Evolutionary conservation across 768 basidiomycete genomes (phyloP), one percentile per base, ranked within the genome.

Genomic region (Boletus reticulatus): DNA sequence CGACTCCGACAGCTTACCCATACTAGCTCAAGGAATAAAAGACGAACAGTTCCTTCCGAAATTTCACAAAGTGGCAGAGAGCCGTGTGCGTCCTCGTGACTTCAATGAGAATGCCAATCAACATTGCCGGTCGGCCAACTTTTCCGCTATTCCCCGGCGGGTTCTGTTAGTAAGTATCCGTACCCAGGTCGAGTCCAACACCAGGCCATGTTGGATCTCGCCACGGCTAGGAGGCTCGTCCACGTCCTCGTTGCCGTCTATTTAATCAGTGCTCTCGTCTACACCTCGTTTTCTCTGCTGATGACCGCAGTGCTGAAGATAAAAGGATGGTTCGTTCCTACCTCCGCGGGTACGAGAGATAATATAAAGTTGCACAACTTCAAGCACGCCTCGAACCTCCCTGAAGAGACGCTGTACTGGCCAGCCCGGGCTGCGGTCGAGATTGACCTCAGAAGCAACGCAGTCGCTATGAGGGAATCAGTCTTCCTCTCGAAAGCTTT

Each of bases 401-500:
- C 55, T 7, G 64, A 62, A 17, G 64, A 66, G 44, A 42, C 36
- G 5, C 6, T 71, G 27, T 57, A 62, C 34, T 71, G 70, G 71
- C 61, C 59, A 20, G 43, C 55, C 3, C 46, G 16, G 10, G 31
- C 59, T 0, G 24, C 34, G 14, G 53, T 48, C 20, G 47, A 54
- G 17, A 32, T 43, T 9, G 55, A 29, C 32, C 13, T 43, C 31
- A 12, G 31, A 39, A 36, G 43, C 12, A 29, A 46, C 43, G 42
- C 48, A 27, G 62, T 75, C 31, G 37, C 69, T 10, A 71, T 83
- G 53, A 73, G 74, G 47, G 80, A 83, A 65, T 76, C 76, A 12
- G 69, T 83, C 20, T 78, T 88, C 51, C 72, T 90, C 12, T 85
- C 86, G 19, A 89, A 89, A 62, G 83, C 84, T 5, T 89, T 91